A percentile compares a stretch with the other conserved stretches of the same genome.
Conservation (phyloP, 2,329 filamentous ascomycete genomes). For the Monilinia fructigena region DNA sequence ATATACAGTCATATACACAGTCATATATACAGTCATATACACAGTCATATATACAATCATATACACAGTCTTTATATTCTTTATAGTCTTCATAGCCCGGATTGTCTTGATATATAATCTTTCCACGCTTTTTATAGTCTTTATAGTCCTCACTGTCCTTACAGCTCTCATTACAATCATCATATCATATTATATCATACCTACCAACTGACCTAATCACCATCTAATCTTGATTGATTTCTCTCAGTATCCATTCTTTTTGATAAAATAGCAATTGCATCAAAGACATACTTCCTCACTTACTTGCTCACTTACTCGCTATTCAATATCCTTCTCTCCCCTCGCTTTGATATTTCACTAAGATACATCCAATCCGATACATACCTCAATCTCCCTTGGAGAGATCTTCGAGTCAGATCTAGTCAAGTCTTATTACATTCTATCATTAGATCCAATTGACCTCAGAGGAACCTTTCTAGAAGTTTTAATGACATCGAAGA, state of each 20-base stretch:
- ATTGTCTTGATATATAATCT: too few relatives aligned
- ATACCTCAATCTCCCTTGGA: not conserved
- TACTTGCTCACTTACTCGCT: not conserved
- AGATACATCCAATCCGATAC: not conserved
- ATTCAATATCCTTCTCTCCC: not conserved
- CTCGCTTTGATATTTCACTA: slow-evolving; percentile 10
- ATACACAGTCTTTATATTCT: too few relatives aligned
- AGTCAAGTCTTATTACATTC: not conserved
- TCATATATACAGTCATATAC: too few relatives aligned
- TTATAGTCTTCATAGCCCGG: too few relatives aligned
- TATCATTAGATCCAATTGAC: slow-evolving; percentile 11
- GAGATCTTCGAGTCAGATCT: not conserved
- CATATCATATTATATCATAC: too few relatives aligned
- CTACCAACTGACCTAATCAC: too few relatives aligned
- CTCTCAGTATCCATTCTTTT: not conserved
- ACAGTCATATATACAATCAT: too few relatives aligned
- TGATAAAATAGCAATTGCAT: not conserved
- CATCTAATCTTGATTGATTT: not conserved
- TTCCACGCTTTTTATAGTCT: too few relatives aligned
- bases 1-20: too few relatives aligned
- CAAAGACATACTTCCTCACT: not conserved
- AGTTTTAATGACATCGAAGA: not conserved
- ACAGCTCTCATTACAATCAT: too few relatives aligned
- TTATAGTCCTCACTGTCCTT: too few relatives aligned
- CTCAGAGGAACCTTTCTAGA: not conserved